Percentiles rank a stretch among this genome's conserved stretches.
Conservation (phyloP, 2,329 filamentous ascomycete species). For the Ophiostoma populinum region DNA sequence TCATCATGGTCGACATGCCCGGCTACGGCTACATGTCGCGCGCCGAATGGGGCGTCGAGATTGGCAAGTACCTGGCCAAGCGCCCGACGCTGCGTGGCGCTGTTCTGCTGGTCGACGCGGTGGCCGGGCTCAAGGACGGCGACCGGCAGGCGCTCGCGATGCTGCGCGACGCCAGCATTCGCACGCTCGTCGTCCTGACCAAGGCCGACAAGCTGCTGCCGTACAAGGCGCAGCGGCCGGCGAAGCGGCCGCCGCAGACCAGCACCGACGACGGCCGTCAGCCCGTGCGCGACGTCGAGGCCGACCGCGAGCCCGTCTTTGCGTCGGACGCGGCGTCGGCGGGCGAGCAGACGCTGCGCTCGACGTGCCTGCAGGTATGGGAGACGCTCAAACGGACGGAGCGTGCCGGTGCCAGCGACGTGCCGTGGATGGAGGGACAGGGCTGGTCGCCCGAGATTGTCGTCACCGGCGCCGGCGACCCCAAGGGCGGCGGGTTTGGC, state of each 20-base stretch:
- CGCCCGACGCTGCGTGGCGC: slow-evolving; percentile 32
- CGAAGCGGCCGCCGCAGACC: neutral
- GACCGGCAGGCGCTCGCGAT: slow-evolving; percentile 30
- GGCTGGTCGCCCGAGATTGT: slow-evolving; percentile 19
- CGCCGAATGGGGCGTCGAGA: slow-evolving; percentile 33
- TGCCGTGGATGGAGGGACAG: slow-evolving; percentile 13
- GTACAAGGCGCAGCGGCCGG: neutral
- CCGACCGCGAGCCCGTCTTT: neutral
- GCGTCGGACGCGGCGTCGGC: neutral
- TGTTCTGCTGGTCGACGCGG: slow-evolving; percentile 34
- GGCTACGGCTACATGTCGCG: slow-evolving; percentile 21
- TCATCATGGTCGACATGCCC: slow-evolving; percentile 25
- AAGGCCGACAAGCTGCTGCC: slow-evolving; percentile 34
- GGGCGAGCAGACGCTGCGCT: slow-evolving; percentile 9
- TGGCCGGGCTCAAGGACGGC: slow-evolving; percentile 30
- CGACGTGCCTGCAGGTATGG: slow-evolving; percentile 17
- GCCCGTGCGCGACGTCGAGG: neutral
- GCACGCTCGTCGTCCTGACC: slow-evolving; percentile 34
- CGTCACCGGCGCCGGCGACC: slow-evolving; percentile 19
- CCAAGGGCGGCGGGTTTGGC: slow-evolving; percentile 15
- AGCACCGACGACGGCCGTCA: neutral
- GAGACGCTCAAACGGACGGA: slow-evolving; percentile 11
- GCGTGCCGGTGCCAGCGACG: slow-evolving; percentile 10
- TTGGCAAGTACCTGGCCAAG: slow-evolving; percentile 31
- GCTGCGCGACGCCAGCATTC: slow-evolving; percentile 26